phyloP scores from a whole-genome alignment of 2,329 filamentous ascomycete species.

The Stagonosporopsis rhizophila region DNA sequence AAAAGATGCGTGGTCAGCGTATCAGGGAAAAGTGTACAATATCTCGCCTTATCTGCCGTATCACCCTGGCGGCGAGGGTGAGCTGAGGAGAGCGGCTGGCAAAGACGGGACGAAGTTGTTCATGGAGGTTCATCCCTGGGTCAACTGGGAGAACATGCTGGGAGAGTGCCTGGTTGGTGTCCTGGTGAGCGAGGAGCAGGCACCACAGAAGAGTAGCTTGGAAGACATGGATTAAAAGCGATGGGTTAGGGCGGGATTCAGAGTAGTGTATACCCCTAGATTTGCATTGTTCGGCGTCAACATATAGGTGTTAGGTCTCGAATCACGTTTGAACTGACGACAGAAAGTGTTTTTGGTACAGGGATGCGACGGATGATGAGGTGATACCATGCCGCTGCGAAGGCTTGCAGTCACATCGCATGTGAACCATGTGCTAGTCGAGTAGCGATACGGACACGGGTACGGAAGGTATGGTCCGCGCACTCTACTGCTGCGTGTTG shows the following conservation, averaged over 20 bases:
- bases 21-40: slow-evolving; percentile 93
- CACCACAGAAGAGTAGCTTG: slow-evolving; percentile 43
- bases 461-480: not conserved
- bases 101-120: slow-evolving; percentile 73
- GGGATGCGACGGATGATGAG: not conserved
- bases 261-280: slow-evolving; percentile 29
- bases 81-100: slow-evolving; percentile 78
- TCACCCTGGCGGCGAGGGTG: slow-evolving; percentile 84
- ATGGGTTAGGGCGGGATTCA: too few species aligned
- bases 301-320: not conserved
- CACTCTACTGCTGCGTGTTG: not conserved
- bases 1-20: slow-evolving; percentile 86
- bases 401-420: not conserved
- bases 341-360: not conserved
- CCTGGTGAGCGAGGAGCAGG: slow-evolving; percentile 62
- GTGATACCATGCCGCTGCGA: not conserved
- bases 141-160: slow-evolving; percentile 73
- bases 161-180: slow-evolving; percentile 68
- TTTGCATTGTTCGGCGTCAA: slow-evolving; percentile 16
- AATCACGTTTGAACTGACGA: not conserved
- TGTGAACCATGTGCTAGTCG: not conserved
- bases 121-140: slow-evolving; percentile 71
- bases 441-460: not conserved
- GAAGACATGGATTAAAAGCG: slow-evolving; percentile 67
- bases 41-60: slow-evolving; percentile 88